Evolutionary conservation across 768 basidiomycete species (phyloP), one percentile per base, ranked within the genome.

Genomic region (Gloeophyllum trabeum): DNA sequence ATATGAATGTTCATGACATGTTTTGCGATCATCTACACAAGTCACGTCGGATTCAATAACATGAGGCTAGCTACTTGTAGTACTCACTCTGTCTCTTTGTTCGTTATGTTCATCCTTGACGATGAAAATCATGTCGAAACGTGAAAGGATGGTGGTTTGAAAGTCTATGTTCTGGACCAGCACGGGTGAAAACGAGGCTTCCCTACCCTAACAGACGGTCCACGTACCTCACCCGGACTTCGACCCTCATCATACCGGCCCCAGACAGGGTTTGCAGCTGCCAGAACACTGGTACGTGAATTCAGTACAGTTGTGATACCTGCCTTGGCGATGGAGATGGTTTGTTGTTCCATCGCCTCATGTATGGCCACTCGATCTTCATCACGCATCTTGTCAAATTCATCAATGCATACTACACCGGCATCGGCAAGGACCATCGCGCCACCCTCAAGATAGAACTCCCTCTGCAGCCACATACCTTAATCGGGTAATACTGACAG

Each of bases 91-190:
- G 59, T 99, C 96, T 38, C 96, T 76, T 30, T 71, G 67, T 59
- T 98, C 96, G 56, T 97, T 90, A 58, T 99, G 96, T 54, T 98
- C 92, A 53, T 99, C 96, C 58, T 87, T 90, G 46, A 99, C 85
- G 49, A 99, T 94, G 67, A 98, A 99, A 52, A 99, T 98, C 93
- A 99, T 94, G 58, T 99, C 96, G 61, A 99, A 99, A 43, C 96
- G 85, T 38, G 93, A 97, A 56, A 99, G 62, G 50, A 99, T 97
- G 2, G 96, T 98, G 4, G 94, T 96, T 64, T 96, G 92, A 60
- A 96, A 93, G 57, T 96, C 93, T 49, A 96, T 96, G 57, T 96
- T 96, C 88, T n/a, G n/a, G n/a, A 71, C 46, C n/a, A 37, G 42
- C 45, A 41, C 6, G 4, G 14, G 24, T 24, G 13, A 24, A 16